Base-by-base conservation (phyloP, 1,139 yeast species). In the Candida sp. region DNA sequence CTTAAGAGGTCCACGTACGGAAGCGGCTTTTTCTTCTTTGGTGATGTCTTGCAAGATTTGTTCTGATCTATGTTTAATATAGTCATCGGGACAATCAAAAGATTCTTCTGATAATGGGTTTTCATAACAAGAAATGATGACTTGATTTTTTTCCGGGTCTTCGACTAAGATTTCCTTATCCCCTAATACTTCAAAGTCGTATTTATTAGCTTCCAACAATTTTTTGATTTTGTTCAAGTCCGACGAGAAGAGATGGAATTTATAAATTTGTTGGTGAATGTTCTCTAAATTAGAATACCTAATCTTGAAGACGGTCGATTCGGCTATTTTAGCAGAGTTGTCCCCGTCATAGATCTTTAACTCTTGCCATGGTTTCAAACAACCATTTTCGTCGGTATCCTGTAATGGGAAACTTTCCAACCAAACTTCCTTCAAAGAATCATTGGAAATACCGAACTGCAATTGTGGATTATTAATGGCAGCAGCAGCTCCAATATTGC, bases 381-480 rank as follows among this genome's bases (percentile, higher is more conserved):
- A 63, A 1, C 82, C 83, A 38, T 66, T 56, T 21, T 56, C 59
- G 52, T 75, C 79, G 22, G 66, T 45, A 51, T 76, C 75, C 42
- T 80, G 77, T 39, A 83, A 66, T 22, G 87, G 87, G 61, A 82
- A 84, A 22, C 82, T 68, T 55, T 84, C 87, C 39, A 85, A 58
- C 93, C 95, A 86, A 36, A 79, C 64, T 61, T 86, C 95, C 50
- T 73, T 75, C 42, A 82, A 56, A 1, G 90, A 84, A 50, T 83
- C 87, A 46, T 70, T 72, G 21, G 88, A 77, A 36, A 85, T 70
- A 4, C 91, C 91, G 39, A 65, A 53, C 39, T 64, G 69, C 33
- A 58, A 55, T 45, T 55, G 61, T 43, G 64, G 63, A 47, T 61
- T 63, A 49, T 50, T 54, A 33, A 57, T 54, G 22, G 60, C 67